phyloP scores from a whole-genome alignment of 2,329 filamentous ascomycete genomes.

The Passalora sequoiae region DNA sequence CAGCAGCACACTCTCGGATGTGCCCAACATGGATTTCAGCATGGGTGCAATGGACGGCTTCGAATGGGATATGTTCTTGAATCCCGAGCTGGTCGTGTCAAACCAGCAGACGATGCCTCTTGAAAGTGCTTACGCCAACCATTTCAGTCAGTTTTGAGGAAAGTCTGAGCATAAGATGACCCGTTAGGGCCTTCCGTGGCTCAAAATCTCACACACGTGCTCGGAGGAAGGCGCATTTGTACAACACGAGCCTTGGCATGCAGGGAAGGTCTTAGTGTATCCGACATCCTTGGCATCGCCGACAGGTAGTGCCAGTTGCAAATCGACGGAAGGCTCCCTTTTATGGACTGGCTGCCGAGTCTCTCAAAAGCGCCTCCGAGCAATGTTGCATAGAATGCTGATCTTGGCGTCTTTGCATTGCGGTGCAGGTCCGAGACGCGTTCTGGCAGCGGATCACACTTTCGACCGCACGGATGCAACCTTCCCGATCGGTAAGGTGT shows the following conservation, averaged over 20 bases:
- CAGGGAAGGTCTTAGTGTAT: not conserved
- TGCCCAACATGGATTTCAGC: slow-evolving; percentile 31
- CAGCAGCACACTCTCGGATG: slow-evolving; percentile 27
- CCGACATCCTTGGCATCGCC: not conserved
- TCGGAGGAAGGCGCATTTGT: not conserved
- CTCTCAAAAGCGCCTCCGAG: slow-evolving; percentile 7
- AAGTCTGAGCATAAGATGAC: too few species aligned
- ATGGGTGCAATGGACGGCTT: slow-evolving; percentile 33
- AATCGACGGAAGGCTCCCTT: not conserved
- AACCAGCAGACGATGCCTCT: slow-evolving; percentile 23
- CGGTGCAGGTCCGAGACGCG: slow-evolving; percentile 7
- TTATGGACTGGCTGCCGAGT: slow-evolving; percentile 1
- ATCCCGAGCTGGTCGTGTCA: slow-evolving; percentile 31
- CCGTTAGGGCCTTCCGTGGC: too few species aligned
- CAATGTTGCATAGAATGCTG: slow-evolving; percentile 16
- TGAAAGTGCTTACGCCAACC: slow-evolving; percentile 17
- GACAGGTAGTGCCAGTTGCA: too few species aligned
- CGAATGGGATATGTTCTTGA: slow-evolving; percentile 34
- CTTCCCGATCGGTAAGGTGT: slow-evolving; percentile 17
- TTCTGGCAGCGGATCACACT: slow-evolving; percentile 13
- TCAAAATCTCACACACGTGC: not conserved
- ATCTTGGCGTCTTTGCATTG: slow-evolving; percentile 10
- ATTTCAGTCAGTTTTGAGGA: too few species aligned
- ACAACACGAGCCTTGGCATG: slow-evolving; percentile 1
- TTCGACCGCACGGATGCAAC: slow-evolving; percentile 4